A percentile compares a stretch with the other conserved stretches of the same genome.
These are phyloP conservation scores for Citrus mangshanensis DNA, from an alignment of 345 rosid genomes.

Conservation along the genomic window DNA sequence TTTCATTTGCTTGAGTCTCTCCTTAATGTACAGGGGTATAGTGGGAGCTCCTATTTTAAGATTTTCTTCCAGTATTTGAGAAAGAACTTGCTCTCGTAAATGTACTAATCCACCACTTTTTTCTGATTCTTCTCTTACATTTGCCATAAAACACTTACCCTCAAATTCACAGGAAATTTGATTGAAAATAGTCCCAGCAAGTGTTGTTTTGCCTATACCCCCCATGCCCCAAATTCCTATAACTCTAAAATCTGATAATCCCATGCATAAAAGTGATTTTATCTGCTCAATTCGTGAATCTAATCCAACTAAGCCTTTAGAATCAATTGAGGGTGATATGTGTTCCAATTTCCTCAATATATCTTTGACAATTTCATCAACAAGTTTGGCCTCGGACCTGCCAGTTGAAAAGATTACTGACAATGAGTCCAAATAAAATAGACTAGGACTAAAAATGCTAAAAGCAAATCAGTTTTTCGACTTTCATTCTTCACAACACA, in stretches of 20 bases:
- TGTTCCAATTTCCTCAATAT: not conserved
- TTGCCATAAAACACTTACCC: not conserved
- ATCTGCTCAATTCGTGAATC: not conserved
- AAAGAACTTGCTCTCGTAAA: not conserved
- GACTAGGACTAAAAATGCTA: not conserved
- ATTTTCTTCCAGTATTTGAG: not conserved
- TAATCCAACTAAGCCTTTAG: not conserved
- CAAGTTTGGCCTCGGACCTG: not conserved
- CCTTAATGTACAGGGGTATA: not conserved
- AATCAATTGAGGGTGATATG: not conserved
- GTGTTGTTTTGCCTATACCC: not conserved
- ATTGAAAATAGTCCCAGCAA: not conserved
- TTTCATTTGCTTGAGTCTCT: not conserved
- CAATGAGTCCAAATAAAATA: not conserved
- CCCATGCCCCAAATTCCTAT: conserved; percentile 6
- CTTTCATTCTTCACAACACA: not conserved
- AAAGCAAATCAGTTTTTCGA: not conserved
- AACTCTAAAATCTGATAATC: not conserved
- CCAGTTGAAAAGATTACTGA: not conserved
- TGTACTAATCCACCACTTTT: not conserved
- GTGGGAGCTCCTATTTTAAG: not conserved
- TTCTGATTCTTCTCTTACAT: not conserved
- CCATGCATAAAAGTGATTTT: not conserved
- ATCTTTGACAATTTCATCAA: not conserved
- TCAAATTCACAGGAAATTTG: not conserved